A percentile compares a stretch with the other conserved stretches of the same genome.
These are phyloP conservation scores for Tylopilus rubrobrunneus DNA, from an alignment of 768 basidiomycete species.

Conservation along the genomic window DNA sequence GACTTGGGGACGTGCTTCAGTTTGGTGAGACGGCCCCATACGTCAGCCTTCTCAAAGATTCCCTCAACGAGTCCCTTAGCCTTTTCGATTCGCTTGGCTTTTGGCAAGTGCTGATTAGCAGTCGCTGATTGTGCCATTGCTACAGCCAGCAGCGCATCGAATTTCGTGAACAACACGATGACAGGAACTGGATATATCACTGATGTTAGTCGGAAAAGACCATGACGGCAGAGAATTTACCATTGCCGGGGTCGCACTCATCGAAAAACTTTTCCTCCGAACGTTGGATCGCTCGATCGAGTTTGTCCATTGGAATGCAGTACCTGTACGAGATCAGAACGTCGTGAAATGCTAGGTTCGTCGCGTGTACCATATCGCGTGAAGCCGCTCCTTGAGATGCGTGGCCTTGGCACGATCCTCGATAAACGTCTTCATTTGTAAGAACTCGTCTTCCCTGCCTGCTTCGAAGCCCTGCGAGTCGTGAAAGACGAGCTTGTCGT, in stretches of 20 bases:
- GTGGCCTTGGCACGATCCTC: not conserved
- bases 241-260: conserved; percentile 1
- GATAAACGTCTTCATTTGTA: conserved; percentile 3
- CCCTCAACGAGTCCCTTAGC: not conserved
- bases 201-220: not conserved
- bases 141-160: conserved; percentile 1
- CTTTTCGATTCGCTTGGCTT: not conserved
- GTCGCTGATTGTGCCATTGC: not conserved
- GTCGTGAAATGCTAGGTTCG: not conserved
- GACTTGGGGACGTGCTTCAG: not conserved
- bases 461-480: conserved; percentile 6
- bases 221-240: not conserved
- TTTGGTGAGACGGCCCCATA: not conserved
- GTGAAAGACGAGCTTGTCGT: conserved; percentile 2
- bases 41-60: not conserved
- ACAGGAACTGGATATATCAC: conserved; percentile 1
- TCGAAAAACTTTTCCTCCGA: conserved; percentile 3
- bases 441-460: not conserved
- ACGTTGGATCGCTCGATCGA: not conserved
- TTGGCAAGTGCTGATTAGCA: not conserved
- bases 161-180: conserved; percentile 10
- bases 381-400: conserved; percentile 1
- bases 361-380: conserved; percentile 3
- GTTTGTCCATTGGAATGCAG: conserved; percentile 7
- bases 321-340: not conserved